Evolutionary conservation across 441 rosid species (phyloP).

Genomic region (Pelargonium exstipulatum): DNA sequence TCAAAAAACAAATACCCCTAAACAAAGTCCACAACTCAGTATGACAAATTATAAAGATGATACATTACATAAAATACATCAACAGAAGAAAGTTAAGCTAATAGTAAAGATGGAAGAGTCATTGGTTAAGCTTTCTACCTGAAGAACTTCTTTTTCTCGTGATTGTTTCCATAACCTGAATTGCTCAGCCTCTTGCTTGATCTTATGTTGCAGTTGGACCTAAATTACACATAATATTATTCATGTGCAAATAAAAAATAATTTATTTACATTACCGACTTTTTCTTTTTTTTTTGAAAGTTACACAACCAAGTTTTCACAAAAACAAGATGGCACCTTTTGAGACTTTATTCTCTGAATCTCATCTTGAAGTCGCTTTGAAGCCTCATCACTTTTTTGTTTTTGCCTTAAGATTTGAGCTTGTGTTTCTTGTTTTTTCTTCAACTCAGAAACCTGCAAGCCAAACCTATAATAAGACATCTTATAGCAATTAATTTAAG

Average conservation of each 20-base stretch:
- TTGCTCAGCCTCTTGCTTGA: constrained; percentile 96
- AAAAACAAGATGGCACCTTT: constrained; percentile 42
- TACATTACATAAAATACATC: background rate
- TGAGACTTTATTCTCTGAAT: constrained; percentile 88
- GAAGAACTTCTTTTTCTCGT: constrained; percentile 96
- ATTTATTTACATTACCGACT: background rate
- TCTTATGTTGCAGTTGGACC: constrained; percentile 95
- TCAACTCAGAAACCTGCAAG: constrained; percentile 69
- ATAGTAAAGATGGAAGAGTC: background rate
- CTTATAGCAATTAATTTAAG: constrained; percentile 11
- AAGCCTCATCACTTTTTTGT: constrained; percentile 92
- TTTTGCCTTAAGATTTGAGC: constrained; percentile 89
- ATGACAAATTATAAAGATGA: background rate
- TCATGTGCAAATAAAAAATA: constrained; percentile 4
- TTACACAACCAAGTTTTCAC: constrained; percentile 2
- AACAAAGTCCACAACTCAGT: background rate
- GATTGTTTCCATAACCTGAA: constrained; percentile 86
- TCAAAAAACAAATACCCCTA: background rate
- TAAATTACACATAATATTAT: constrained; percentile 26
- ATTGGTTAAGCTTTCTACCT: constrained; percentile 39
- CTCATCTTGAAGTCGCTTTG: constrained; percentile 76
- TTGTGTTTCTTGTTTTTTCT: constrained; percentile 97
- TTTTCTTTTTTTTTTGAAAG: too few species aligned
- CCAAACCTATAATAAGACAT: constrained; percentile 13
- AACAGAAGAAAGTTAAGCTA: background rate